Evolutionary conservation across 176 grass and related monocot genomes (phyloP), one percentile per base, ranked within the genome.

Genomic region (Olyra latifolia): DNA sequence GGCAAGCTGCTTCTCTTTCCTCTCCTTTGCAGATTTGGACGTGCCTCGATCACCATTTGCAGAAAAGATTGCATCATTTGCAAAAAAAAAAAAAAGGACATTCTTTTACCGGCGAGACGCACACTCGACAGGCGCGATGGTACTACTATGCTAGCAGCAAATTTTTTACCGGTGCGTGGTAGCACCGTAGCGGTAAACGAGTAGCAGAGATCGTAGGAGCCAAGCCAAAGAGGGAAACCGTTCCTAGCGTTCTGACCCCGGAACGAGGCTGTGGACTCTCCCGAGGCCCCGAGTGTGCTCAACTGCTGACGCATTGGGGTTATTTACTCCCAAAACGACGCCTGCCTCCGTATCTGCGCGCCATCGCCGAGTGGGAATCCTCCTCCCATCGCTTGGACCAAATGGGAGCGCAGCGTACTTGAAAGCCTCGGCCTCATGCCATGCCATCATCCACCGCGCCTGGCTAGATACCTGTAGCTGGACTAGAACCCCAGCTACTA

Each of bases 271-370:
- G 66, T 81, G 55, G 45, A 72, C 79, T 83, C 79, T 83, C 79
- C 75, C 75, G 75, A 88, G 81, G 80, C 72, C 27, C 29, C 29
- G 17, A 38, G 24, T 53, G 60, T 62, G 75, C 32, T 35, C 32
- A 35, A 35, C 32, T 35, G 32, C 50, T 88, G 74, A 88, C 49
- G 67, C 61, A 41, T 57, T 20, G 61, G 61, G 65, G 61, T 88
- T 54, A 75, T 84, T 88, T 80, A 80, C 81, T 84, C 76, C 82
- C 62, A 55, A 84, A 47, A 75, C 76, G 87, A 80, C 87, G 58
- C 76, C 81, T 89, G 58, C 76, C 81, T 89, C 81, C 87, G 81
- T 70, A 54, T 89, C 87, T 80, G 87, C 69, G 87, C 87, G 79
- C 79, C 72, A 71, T 56, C 66, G 24, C 66, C 17, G 32, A 42